Base-by-base conservation (phyloP, 2,329 filamentous ascomycete species). In the Fusarium sp. region DNA sequence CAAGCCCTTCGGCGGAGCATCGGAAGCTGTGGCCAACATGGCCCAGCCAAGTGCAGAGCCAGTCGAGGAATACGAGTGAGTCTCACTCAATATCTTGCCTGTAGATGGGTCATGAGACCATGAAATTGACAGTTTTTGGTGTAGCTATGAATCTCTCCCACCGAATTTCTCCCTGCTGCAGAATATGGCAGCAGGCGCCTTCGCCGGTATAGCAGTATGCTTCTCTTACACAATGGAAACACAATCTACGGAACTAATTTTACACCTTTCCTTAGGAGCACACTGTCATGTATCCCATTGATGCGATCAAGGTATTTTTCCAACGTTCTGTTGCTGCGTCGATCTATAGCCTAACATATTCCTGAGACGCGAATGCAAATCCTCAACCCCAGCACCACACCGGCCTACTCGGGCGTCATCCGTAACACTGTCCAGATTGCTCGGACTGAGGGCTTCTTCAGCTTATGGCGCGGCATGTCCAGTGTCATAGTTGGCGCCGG, bases 261-360 rank as follows among this genome's bases (percentile, higher is more conserved):
- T 73, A 40, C 14, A 52, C 52, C 24, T 34, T 24, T 24, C 21
- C 63, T 50, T 72, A 97, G 94, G 95, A 98, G 83, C 95, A 98
- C 81, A 96, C 95, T 61, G 94, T 97, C 75, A 98, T 99, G 96
- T 99, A 99, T 78, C 96, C 96, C 20, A 92, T 99, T 77, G 96
- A 99, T 83, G 89, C 97, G 72, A 91, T 99, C 77, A 99, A 99
- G 91, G 96, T 97, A 71, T 69, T 78, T 78, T 56, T 40, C 6
- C 56, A 19, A 56, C 42, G 17, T 32, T 32, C 24, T 19, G 20
- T 34, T 19, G 39, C 43, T 39, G 20, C 51, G 52, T 39, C 52
- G 45, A 62, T 38, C 48, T 56, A 28, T 14, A 45, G 55, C 28
- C 72, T 73, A 59, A 76, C 60, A 50, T 26, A 26, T 17, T 51